Evolutionary conservation across 345 rosid species (phyloP).

Genomic region (Hibiscus trionum): DNA sequence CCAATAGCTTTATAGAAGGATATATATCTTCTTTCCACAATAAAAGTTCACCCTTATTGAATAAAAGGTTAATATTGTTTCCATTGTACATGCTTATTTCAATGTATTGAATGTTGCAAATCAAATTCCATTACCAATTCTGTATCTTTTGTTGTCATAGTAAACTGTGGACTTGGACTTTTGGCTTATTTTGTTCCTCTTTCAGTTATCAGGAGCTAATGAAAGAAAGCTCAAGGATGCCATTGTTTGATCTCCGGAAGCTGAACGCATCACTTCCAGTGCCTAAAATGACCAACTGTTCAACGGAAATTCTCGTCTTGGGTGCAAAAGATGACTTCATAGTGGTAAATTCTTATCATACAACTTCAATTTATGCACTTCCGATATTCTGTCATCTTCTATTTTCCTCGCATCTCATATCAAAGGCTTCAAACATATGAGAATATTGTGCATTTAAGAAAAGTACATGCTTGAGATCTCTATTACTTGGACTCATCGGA

Average conservation of each 20-base stretch:
- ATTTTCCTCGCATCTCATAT: not conserved
- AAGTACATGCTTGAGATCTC: not conserved
- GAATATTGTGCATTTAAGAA: not conserved
- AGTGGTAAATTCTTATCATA: slow-evolving; percentile 41
- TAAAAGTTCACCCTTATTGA: not conserved
- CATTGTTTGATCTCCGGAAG: slow-evolving; percentile 77
- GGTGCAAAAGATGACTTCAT: slow-evolving; percentile 82
- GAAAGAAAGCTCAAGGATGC: slow-evolving; percentile 69
- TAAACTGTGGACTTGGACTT: not conserved
- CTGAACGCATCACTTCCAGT: slow-evolving; percentile 85
- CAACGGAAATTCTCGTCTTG: slow-evolving; percentile 47
- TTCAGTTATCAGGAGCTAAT: slow-evolving; percentile 72
- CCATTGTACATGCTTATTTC: not conserved
- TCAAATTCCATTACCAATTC: not conserved
- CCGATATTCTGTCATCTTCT: not conserved
- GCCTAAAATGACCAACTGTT: slow-evolving; percentile 43
- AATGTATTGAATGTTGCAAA: not conserved
- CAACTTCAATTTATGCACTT: not conserved
- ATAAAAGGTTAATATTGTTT: not conserved
- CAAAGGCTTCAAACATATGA: not conserved
- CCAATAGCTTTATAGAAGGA: not conserved
- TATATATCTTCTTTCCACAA: not conserved
- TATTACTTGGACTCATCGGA: not conserved
- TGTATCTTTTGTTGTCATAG: not conserved
- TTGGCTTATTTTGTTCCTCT: slow-evolving; percentile 7